Conservation (phyloP, 805 yeast species). For the Blastobotrys mokoenaii region DNA sequence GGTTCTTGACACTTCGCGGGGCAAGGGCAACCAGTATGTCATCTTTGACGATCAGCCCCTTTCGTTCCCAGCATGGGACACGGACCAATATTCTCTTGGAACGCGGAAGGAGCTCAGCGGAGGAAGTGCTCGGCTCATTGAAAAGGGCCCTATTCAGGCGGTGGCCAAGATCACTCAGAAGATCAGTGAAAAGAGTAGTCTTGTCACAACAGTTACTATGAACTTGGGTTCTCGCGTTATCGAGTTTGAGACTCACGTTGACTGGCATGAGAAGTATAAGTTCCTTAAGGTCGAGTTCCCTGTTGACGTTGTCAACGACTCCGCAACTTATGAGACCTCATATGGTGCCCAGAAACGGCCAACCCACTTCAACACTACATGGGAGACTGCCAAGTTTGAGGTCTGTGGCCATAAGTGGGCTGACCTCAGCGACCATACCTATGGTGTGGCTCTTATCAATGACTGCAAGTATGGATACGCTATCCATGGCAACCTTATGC, state of each 20-base stretch:
- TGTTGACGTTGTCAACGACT: constrained; percentile 66
- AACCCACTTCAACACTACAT: constrained; percentile 86
- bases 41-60: constrained; percentile 86
- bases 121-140: constrained; percentile 33
- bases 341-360: constrained; percentile 89
- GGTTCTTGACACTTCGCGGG: constrained; percentile 46
- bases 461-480: constrained; percentile 88
- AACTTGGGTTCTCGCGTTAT: constrained; percentile 30
- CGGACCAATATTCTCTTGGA: constrained; percentile 80
- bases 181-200: constrained; percentile 48
- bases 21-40: constrained; percentile 71
- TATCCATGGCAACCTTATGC: constrained; percentile 86
- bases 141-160: constrained; percentile 50
- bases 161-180: constrained; percentile 55
- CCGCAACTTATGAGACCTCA: constrained; percentile 86
- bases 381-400: constrained; percentile 97
- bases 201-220: constrained; percentile 63
- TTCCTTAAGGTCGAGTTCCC: constrained; percentile 95
- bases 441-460: constrained; percentile 81
- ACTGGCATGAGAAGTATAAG: constrained; percentile 83
- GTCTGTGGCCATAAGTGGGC: constrained; percentile 92
- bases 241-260: constrained; percentile 51
- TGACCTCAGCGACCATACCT: constrained; percentile 77
- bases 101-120: constrained; percentile 45
- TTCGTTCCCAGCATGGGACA: constrained; percentile 95